Evolutionary conservation across 768 basidiomycete species (phyloP).

Genomic region (Boletellus ananas): DNA sequence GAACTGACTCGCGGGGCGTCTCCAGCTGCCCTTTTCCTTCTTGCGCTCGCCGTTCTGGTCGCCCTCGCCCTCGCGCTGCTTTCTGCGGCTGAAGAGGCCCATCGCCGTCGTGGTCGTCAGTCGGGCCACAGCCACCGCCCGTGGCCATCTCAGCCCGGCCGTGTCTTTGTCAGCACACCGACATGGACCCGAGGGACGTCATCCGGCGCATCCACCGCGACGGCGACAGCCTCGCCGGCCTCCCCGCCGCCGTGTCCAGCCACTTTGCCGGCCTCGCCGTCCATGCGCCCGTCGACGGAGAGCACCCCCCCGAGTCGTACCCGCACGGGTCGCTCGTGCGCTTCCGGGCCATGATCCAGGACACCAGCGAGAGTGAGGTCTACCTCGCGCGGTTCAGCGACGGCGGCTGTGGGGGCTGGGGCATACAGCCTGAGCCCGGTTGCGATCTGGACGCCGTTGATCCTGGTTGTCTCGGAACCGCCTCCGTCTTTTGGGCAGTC

Average conservation of each 20-base stretch:
- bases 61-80: conserved; percentile 30
- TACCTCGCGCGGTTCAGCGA: conserved; percentile 52
- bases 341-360: conserved; percentile 79
- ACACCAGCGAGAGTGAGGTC: conserved; percentile 68
- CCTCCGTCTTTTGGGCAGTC: conserved; percentile 67
- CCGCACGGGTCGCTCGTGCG: conserved; percentile 56
- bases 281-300: too few species aligned
- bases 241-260: conserved; percentile 41
- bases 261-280: conserved; percentile 47
- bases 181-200: conserved; percentile 53
- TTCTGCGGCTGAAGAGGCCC: conserved; percentile 59
- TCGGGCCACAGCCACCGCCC: conserved; percentile 14
- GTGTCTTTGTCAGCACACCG: conserved; percentile 15
- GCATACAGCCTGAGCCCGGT: conserved; percentile 39
- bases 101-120: conserved; percentile 33
- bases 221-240: conserved; percentile 21
- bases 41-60: conserved; percentile 50
- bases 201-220: conserved; percentile 51
- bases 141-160: not conserved
- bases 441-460: conserved; percentile 28
- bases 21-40: conserved; percentile 86
- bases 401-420: conserved; percentile 71
- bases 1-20: conserved; percentile 71
- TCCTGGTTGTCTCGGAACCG: conserved; percentile 55
- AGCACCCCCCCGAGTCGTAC: conserved; percentile 48